Evolutionary conservation across 441 rosid species (phyloP), one percentile per base, ranked within the genome.

Genomic region (Erodium trifolium): DNA sequence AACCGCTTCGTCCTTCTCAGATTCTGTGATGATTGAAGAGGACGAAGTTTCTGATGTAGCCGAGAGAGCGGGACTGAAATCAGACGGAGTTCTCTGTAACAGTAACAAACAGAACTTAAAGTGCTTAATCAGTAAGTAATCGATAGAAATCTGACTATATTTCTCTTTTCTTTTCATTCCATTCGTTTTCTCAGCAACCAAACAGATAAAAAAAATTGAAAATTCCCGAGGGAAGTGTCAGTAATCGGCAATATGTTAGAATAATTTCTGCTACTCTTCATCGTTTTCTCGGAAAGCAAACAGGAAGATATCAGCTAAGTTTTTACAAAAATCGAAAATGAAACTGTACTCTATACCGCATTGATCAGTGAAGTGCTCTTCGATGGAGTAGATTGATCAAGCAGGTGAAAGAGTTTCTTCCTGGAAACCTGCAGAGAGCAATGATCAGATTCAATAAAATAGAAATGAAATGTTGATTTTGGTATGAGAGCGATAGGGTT

Each of bases 51-150:
- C 23, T 16, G 23, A 55, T 16, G 23, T 2, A 16, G 62, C 62
- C 12, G 62, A 55, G 23, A 49, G 57, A 49, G 23, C 62, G 1
- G 10, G 62, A 55, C 62, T 55, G 19, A 55, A 16, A 2, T 55
- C 62, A 55, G 60, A 53, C 11, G 62, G 19, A 55, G 62, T 14
- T 19, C 62, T 55, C 62, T 55, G 6, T n/a, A 51, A 51, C 59
- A 51, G 62, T 1, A 55, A 55, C 62, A 55, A 1, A 55, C 4
- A 55, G 23, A 14, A 14, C 3, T 16, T 55, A 16, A 45, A 45
- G 2, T 45, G 51, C 13, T 45, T 9, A 45, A 45, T 45, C 51
- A 45, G 10, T 45, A 45, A 10, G 7, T 45, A 45, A 10, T 45
- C 51, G 7, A 45, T 2, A 9, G n/a, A 45, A 9, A 45, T 9